These are phyloP conservation scores for Tylopilus sp. DNA, from an alignment of 768 basidiomycete species.

Conservation along the genomic window DNA sequence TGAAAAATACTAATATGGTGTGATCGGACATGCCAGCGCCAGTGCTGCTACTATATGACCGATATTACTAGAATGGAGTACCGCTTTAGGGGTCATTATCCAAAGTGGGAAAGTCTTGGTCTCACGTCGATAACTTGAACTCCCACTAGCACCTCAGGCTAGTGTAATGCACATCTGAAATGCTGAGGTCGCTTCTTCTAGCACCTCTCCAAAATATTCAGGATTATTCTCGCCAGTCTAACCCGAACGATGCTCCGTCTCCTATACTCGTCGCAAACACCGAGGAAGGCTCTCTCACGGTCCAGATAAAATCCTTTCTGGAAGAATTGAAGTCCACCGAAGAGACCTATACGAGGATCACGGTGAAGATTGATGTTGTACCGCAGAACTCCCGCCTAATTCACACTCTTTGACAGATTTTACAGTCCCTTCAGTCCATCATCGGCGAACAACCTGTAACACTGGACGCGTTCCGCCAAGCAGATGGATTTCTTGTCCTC, in stretches of 20 bases:
- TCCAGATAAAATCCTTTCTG: slow-evolving; percentile 66
- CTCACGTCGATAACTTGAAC: background rate
- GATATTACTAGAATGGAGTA: too few relatives aligned
- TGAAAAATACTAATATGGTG: too few relatives aligned
- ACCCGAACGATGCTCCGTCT: slow-evolving; percentile 24
- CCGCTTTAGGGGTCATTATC: background rate
- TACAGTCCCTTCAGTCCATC: slow-evolving; percentile 64
- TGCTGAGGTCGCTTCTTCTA: slow-evolving; percentile 58
- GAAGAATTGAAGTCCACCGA: slow-evolving; percentile 65
- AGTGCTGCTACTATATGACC: too few relatives aligned
- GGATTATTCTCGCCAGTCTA: slow-evolving; percentile 37
- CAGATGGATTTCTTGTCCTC: slow-evolving; percentile 76
- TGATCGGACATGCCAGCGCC: too few relatives aligned
- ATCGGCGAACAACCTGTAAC: slow-evolving; percentile 63
- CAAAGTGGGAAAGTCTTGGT: background rate
- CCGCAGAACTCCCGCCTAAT: background rate
- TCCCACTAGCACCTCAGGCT: background rate
- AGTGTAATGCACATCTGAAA: slow-evolving; percentile 24
- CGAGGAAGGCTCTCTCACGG: slow-evolving; percentile 3
- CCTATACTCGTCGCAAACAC: background rate
- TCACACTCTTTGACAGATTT: slow-evolving; percentile 39
- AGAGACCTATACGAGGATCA: slow-evolving; percentile 41
- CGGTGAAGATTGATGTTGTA: slow-evolving; percentile 40
- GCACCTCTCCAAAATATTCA: slow-evolving; percentile 58
- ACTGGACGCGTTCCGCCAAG: slow-evolving; percentile 74